These are phyloP conservation scores for Penicillium alfredii DNA, from an alignment of 495 filamentous ascomycete genomes.

Conservation along the genomic window DNA sequence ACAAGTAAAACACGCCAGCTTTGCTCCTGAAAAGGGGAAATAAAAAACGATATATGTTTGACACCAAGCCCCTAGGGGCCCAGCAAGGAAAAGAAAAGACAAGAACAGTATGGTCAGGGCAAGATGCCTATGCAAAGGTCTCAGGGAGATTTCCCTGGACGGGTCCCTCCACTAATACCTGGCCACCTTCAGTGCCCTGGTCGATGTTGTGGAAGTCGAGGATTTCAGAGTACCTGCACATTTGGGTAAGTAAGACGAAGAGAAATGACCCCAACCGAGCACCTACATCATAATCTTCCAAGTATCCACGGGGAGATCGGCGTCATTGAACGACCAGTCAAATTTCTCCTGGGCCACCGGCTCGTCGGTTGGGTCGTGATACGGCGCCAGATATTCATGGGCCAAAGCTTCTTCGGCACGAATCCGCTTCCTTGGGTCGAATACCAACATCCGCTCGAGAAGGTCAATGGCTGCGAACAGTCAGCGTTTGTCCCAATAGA, in stretches of 20 bases:
- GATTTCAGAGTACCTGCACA: conserved; percentile 99
- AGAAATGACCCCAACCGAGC: not conserved
- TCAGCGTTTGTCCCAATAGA: conserved; percentile 11
- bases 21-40: too few relatives aligned
- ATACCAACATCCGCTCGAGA: conserved; percentile 94
- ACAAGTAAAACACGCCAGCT: conserved; percentile 15
- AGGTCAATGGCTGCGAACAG: conserved; percentile 71
- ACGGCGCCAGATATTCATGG: conserved; percentile 90
- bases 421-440: conserved; percentile 89
- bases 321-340: conserved; percentile 99
- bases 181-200: conserved; percentile 40
- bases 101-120: conserved; percentile 1
- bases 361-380: conserved; percentile 96
- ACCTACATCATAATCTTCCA: conserved; percentile 99
- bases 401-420: conserved; percentile 77
- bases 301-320: conserved; percentile 95
- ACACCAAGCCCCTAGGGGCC: conserved; percentile 2
- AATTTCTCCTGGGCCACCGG: conserved; percentile 96
- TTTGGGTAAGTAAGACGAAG: conserved; percentile 15
- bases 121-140: conserved; percentile 29
- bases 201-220: conserved; percentile 98
- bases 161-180: conserved; percentile 31
- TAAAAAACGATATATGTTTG: conserved; percentile 6
- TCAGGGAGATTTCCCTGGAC: conserved; percentile 26
- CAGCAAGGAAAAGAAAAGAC: conserved; percentile 7